These are phyloP conservation scores for Trypanosoma lewisi DNA, from an alignment of 208 protist species.

Conservation along the genomic window DNA sequence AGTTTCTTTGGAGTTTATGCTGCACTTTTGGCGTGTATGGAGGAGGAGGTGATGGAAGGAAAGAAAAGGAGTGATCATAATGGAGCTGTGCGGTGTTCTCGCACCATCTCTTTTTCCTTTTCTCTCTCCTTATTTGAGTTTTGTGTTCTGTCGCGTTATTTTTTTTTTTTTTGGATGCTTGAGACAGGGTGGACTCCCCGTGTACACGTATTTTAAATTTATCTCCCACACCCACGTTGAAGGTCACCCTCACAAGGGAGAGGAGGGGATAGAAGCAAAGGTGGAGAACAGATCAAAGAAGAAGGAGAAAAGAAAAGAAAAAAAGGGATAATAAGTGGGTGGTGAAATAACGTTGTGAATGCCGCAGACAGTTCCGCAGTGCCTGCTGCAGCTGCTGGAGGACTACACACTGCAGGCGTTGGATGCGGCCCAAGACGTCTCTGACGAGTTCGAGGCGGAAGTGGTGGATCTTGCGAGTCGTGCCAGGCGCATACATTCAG, in stretches of 20 bases:
- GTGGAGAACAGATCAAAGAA: background rate
- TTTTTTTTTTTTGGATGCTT: too few relatives aligned
- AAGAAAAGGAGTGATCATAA: too few relatives aligned
- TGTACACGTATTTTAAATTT: background rate
- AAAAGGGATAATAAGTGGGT: constrained; percentile 5
- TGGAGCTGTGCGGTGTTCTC: too few relatives aligned
- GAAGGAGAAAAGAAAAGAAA: constrained; percentile 14
- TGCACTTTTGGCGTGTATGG: background rate
- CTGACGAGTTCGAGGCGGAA: constrained; percentile 32
- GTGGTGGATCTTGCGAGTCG: constrained; percentile 9
- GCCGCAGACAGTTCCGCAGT: background rate
- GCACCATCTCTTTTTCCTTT: too few relatives aligned
- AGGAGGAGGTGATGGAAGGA: too few relatives aligned
- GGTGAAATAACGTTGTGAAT: background rate
- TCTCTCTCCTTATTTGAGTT: background rate
- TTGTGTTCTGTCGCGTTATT: too few relatives aligned
- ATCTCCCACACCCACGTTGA: background rate
- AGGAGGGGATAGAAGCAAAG: background rate
- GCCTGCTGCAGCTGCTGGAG: constrained; percentile 31
- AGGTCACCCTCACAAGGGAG: background rate
- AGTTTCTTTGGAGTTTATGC: background rate
- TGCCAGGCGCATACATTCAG: constrained; percentile 9
- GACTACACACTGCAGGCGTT: constrained; percentile 52
- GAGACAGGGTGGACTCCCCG: too few relatives aligned
- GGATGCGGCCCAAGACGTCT: constrained; percentile 35